Evolutionary conservation across 2,329 filamentous ascomycete species (phyloP), one percentile per base, ranked within the genome.

Genomic region (Helotiales sp.): DNA sequence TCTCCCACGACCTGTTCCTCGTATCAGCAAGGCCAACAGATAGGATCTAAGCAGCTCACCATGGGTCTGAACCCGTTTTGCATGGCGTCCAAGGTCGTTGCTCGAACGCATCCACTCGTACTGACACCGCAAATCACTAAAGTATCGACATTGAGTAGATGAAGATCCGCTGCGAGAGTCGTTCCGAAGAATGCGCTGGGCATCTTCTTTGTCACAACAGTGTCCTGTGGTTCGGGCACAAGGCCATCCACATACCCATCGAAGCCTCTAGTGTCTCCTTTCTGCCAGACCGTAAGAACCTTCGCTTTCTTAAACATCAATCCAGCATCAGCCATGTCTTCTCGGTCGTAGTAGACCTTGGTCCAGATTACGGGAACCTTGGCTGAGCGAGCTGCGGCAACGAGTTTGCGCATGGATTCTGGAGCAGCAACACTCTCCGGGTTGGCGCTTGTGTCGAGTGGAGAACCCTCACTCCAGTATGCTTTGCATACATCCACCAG

Each of bases 401-500:
- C 70, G 8, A 80, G 71, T 6, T 66, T 66, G 13, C 70, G 67
- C 66, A 78, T 78, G 4, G 70, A 71, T 6, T 68, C 71, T 1
- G 76, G 75, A 25, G 71, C 71, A 8, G 66, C 60, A 9, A 67
- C 70, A 19, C 71, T 71, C 13, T 70, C 69, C 15, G 73, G 68
- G 63, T 78, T 72, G 5, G 67, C 66, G n/a, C 67, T 67, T 22
- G 73, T 71, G 51, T 74, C 71, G n/a, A 80, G 69, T 2, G 75
- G 75, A 34, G 75, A 78, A 2, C 69, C 71, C 25, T 70, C 61
- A 3, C 69, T 71, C 74, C 75, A 79, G 66, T 79, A 79, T 13
- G 76, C 76, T 34, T 72, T 75, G 67, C 76, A 79, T 38, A 79
- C 75, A 62, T 79, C 77, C 66, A 79, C 73, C 24, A 79, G 64